Evolutionary conservation across 352 stramenopile genomes (phyloP).

Genomic region (Phytopythium delawarense): DNA sequence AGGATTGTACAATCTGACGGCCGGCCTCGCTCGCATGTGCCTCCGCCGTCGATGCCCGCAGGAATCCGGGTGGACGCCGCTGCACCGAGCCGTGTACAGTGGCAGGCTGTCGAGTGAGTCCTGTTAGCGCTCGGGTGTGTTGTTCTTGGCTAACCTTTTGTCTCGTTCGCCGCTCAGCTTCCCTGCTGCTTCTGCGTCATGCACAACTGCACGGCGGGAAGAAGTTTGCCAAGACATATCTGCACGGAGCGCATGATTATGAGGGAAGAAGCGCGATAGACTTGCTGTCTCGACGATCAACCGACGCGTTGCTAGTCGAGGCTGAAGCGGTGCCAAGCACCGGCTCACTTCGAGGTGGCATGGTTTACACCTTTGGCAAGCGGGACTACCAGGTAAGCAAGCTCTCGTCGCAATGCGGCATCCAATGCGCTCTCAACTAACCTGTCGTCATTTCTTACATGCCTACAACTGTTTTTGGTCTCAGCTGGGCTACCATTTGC

Average conservation of each 20-base stretch:
- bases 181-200: constrained; percentile 65
- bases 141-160: not conserved
- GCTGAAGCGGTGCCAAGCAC: constrained; percentile 2
- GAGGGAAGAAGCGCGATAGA: constrained; percentile 59
- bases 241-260: constrained; percentile 50
- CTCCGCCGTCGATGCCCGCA: constrained; percentile 16
- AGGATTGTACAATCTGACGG: not conserved
- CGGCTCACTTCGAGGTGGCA: constrained; percentile 19
- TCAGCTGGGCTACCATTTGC: constrained; percentile 79
- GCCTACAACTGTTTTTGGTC: not conserved
- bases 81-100: constrained; percentile 73
- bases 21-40: constrained; percentile 2
- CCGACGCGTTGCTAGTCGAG: constrained; percentile 11
- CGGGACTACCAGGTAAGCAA: constrained; percentile 72
- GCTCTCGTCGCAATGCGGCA: not conserved
- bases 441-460: not conserved
- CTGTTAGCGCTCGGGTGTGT: not conserved
- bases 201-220: constrained; percentile 42
- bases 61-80: constrained; percentile 79
- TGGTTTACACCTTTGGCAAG: constrained; percentile 85
- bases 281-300: constrained; percentile 31
- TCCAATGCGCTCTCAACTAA: not conserved
- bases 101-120: constrained; percentile 62
- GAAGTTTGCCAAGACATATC: constrained; percentile 44
- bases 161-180: constrained; percentile 27